These are phyloP conservation scores for Rhizopogon salebrosus DNA, from an alignment of 768 basidiomycete species.

Conservation along the genomic window DNA sequence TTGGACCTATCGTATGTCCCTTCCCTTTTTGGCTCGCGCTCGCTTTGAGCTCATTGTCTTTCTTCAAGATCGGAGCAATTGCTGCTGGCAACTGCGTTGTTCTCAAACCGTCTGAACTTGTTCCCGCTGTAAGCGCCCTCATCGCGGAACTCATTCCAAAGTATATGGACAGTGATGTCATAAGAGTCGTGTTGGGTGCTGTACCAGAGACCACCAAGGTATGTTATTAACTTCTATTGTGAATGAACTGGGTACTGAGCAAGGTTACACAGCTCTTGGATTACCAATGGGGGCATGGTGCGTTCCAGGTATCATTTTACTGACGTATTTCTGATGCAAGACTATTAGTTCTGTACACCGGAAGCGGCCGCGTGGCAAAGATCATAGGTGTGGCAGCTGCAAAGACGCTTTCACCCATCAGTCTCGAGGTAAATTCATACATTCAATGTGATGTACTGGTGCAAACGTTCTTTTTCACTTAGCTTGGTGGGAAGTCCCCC, in stretches of 20 bases:
- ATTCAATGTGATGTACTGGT: neutral
- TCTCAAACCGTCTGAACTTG: conserved; percentile 73
- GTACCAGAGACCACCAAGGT: conserved; percentile 60
- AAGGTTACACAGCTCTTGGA: conserved; percentile 51
- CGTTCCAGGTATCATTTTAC: neutral
- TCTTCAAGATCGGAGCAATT: conserved; percentile 56
- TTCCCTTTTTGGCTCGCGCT: neutral
- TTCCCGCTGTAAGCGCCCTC: conserved; percentile 49
- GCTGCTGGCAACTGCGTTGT: conserved; percentile 72
- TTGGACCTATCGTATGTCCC: conserved; percentile 52
- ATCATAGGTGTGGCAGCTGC: conserved; percentile 74
- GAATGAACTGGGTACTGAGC: neutral
- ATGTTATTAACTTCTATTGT: neutral
- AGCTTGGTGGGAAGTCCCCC: conserved; percentile 74
- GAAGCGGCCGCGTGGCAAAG: conserved; percentile 53
- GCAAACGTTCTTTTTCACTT: neutral
- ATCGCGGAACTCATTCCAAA: conserved; percentile 65
- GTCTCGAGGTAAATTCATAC: conserved; percentile 40
- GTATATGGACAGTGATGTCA: conserved; percentile 66
- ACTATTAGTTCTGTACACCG: conserved; percentile 48
- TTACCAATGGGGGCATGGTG: conserved; percentile 62
- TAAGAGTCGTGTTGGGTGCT: conserved; percentile 66
- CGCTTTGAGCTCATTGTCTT: neutral
- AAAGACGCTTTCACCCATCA: conserved; percentile 66
- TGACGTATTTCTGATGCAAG: neutral